Evolutionary conservation across 495 filamentous ascomycete species (phyloP).

Genomic region (Tuber borchii): DNA sequence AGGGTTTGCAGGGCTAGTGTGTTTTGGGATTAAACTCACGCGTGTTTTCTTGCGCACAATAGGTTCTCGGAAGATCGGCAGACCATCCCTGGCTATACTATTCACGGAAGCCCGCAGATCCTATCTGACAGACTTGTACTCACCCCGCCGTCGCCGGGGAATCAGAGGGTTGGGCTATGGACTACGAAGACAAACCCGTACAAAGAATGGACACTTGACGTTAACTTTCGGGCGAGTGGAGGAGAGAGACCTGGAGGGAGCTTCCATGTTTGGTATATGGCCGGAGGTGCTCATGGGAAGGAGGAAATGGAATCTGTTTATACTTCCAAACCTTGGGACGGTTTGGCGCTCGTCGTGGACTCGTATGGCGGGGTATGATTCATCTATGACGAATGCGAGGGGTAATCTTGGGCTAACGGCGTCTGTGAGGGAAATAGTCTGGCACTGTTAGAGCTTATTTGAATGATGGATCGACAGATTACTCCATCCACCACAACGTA

Average conservation of each 20-base stretch:
- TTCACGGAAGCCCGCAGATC: slow-evolving; percentile 70
- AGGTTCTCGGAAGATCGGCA: slow-evolving; percentile 55
- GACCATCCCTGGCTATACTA: slow-evolving; percentile 58
- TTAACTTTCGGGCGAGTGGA: slow-evolving; percentile 81
- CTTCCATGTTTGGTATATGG: slow-evolving; percentile 85
- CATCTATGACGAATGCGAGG: not conserved
- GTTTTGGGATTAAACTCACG: slow-evolving; percentile 35
- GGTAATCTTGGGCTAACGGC: slow-evolving; percentile 17
- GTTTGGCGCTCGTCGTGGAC: slow-evolving; percentile 78
- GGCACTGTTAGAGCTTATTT: slow-evolving; percentile 84
- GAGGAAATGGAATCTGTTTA: slow-evolving; percentile 36
- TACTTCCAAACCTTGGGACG: slow-evolving; percentile 51
- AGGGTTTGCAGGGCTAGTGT: not conserved
- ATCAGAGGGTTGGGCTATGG: slow-evolving; percentile 78
- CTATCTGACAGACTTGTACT: slow-evolving; percentile 88
- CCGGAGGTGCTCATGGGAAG: slow-evolving; percentile 40
- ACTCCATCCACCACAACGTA: slow-evolving; percentile 67
- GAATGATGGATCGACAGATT: slow-evolving; percentile 82
- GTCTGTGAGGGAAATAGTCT: slow-evolving; percentile 46
- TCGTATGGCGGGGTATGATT: slow-evolving; percentile 62
- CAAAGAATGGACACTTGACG: slow-evolving; percentile 70
- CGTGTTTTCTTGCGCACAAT: slow-evolving; percentile 5
- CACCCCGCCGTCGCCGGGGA: slow-evolving; percentile 81
- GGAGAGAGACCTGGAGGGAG: slow-evolving; percentile 81
- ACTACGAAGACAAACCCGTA: slow-evolving; percentile 56